Conservation (phyloP, 345 rosid genomes). For the Corymbia maculata region DNA sequence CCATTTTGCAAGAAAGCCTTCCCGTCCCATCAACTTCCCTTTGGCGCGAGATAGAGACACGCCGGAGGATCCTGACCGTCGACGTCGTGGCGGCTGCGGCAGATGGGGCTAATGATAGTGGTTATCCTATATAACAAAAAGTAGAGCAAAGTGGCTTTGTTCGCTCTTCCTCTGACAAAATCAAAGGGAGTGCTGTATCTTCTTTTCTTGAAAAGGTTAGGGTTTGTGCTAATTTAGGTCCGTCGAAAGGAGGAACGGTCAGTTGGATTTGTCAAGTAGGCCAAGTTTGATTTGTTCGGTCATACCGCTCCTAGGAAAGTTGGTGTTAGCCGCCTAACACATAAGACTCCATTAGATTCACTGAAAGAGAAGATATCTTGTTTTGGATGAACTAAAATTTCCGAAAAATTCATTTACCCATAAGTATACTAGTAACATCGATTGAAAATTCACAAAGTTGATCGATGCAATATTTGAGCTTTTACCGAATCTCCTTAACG, state of each 20-base stretch:
- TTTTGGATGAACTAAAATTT: background rate
- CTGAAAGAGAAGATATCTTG: background rate
- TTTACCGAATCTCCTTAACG: background rate
- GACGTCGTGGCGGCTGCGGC: background rate
- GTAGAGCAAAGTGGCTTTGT: background rate
- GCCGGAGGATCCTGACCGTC: background rate
- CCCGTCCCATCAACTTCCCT: background rate
- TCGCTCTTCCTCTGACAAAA: background rate
- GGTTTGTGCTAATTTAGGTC: background rate
- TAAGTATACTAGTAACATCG: too few relatives aligned
- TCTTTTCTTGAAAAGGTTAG: background rate
- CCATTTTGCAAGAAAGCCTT: background rate
- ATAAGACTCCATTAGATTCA: background rate
- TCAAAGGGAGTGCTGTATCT: background rate
- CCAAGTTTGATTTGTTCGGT: background rate
- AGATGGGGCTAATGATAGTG: background rate
- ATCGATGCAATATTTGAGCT: background rate
- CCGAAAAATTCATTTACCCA: background rate
- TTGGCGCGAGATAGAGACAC: background rate
- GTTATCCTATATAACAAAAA: background rate
- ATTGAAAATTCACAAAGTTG: background rate
- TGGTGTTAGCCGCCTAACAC: background rate
- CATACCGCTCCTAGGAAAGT: background rate
- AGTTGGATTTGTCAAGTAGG: background rate
- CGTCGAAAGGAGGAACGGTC: background rate